A percentile compares a stretch with the other conserved stretches of the same genome.
These are phyloP conservation scores for Tricladium varicosporioides DNA, from an alignment of 2,329 filamentous ascomycete genomes.

Conservation along the genomic window DNA sequence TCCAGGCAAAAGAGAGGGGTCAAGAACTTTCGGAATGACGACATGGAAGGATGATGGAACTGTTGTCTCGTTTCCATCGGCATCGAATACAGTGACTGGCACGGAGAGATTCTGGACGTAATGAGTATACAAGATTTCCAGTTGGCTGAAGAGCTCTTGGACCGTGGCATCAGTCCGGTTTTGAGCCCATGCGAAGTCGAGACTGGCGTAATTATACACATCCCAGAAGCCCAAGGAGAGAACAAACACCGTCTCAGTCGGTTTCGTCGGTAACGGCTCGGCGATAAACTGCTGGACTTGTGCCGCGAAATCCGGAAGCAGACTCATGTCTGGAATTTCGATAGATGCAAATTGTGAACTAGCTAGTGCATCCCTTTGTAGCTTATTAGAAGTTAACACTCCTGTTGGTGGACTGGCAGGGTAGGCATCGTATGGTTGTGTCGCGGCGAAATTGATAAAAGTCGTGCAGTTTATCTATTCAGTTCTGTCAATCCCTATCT, in stretches of 20 bases:
- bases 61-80: neutral
- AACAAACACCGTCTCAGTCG: constrained; percentile 28
- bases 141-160: constrained; percentile 27
- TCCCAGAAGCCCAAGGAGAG: constrained; percentile 35
- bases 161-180: constrained; percentile 21
- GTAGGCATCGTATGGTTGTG: constrained; percentile 24
- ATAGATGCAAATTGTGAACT: neutral
- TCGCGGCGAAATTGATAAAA: constrained; percentile 28
- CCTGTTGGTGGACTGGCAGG: constrained; percentile 25
- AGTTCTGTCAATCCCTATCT: constrained; percentile 2
- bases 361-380: constrained; percentile 16
- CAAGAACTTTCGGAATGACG: constrained; percentile 50
- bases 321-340: neutral
- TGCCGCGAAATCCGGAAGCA: constrained; percentile 29
- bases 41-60: constrained; percentile 42
- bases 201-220: constrained; percentile 28
- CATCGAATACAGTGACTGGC: neutral
- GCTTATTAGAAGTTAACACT: constrained; percentile 23
- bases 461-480: constrained; percentile 31
- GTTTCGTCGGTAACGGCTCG: constrained; percentile 16
- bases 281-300: constrained; percentile 30
- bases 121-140: constrained; percentile 28
- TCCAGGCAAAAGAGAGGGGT: constrained; percentile 53
- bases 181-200: constrained; percentile 19
- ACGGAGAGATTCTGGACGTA: constrained; percentile 12